phyloP scores from a whole-genome alignment of 2,329 filamentous ascomycete genomes.

The Verticillium klebahnii region DNA sequence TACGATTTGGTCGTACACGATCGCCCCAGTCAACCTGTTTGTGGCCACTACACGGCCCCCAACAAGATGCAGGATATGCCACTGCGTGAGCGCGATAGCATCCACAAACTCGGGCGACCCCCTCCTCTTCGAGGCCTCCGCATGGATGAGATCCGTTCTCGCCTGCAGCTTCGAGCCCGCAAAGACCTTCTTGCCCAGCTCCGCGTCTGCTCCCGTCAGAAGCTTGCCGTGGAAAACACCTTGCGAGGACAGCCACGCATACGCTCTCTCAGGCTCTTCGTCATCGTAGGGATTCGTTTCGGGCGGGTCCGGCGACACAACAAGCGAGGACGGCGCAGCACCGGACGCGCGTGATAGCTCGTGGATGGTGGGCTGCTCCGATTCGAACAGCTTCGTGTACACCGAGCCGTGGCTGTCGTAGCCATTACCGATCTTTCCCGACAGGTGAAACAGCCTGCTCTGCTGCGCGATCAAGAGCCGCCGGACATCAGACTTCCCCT shows the following conservation, averaged over 20 bases:
- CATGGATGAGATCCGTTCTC: conserved; percentile 65
- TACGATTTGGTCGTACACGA: conserved; percentile 85
- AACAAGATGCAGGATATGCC: conserved; percentile 82
- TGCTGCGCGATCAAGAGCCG: conserved; percentile 78
- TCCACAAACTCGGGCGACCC: conserved; percentile 62
- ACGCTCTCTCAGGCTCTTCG: conserved; percentile 62
- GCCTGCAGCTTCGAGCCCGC: conserved; percentile 73
- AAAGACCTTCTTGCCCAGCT: conserved; percentile 71
- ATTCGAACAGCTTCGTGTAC: conserved; percentile 83
- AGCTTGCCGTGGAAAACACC: conserved; percentile 87
- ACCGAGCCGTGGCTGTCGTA: conserved; percentile 81
- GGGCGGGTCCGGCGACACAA: conserved; percentile 69
- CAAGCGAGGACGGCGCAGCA: conserved; percentile 60
- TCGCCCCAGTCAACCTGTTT: conserved; percentile 79
- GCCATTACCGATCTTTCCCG: conserved; percentile 69
- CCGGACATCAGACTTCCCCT: conserved; percentile 64
- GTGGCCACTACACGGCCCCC: conserved; percentile 79
- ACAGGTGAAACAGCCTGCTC: conserved; percentile 72
- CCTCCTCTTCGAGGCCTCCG: conserved; percentile 45
- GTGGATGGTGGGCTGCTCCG: conserved; percentile 73
- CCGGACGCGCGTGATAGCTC: conserved; percentile 60
- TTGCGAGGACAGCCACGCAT: conserved; percentile 85
- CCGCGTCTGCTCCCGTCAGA: conserved; percentile 50
- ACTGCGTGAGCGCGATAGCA: conserved; percentile 83
- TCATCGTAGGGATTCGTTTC: conserved; percentile 52